Conservation (phyloP, 768 basidiomycete species). For the Auricularia heimuer region DNA sequence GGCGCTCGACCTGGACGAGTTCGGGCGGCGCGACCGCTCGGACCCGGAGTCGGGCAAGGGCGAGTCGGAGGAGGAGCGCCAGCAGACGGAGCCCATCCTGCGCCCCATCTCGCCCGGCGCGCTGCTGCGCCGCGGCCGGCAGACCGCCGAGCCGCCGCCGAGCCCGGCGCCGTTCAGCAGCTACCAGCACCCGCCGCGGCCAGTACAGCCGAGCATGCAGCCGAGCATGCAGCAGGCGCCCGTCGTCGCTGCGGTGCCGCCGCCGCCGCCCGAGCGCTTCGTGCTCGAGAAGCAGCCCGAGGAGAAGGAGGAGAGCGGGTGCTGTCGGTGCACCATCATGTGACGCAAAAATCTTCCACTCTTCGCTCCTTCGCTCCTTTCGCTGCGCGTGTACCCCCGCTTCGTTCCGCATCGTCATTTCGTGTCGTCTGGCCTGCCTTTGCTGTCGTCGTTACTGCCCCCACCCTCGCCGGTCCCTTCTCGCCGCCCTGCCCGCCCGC, state of each 20-base stretch:
- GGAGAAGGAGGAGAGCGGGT: slow-evolving; percentile 45
- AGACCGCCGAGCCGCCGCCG: slow-evolving; percentile 23
- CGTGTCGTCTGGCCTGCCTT: neutral
- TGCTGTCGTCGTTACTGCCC: neutral
- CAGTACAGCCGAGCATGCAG: too few relatives aligned
- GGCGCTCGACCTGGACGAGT: slow-evolving; percentile 46
- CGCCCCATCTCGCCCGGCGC: slow-evolving; percentile 11
- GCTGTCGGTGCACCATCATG: slow-evolving; percentile 82
- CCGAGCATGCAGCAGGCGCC: slow-evolving; percentile 8
- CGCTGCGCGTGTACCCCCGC: neutral
- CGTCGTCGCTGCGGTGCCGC: slow-evolving; percentile 14
- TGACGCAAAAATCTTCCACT: slow-evolving; percentile 21
- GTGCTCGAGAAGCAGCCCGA: slow-evolving; percentile 25
- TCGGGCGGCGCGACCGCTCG: slow-evolving; percentile 21
- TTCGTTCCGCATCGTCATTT: neutral
- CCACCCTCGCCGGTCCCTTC: neutral
- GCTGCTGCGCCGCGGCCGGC: slow-evolving; percentile 13
- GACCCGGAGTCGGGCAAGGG: neutral
- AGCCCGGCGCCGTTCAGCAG: slow-evolving; percentile 57
- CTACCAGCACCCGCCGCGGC: slow-evolving; percentile 27
- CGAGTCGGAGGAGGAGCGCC: neutral
- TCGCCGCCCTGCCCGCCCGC: neutral
- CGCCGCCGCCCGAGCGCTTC: slow-evolving; percentile 18
- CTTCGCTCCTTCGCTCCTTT: neutral
- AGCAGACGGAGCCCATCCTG: slow-evolving; percentile 1